Base-by-base conservation (phyloP, 1,284 basidiomycete species). In the Boletus sp. region DNA sequence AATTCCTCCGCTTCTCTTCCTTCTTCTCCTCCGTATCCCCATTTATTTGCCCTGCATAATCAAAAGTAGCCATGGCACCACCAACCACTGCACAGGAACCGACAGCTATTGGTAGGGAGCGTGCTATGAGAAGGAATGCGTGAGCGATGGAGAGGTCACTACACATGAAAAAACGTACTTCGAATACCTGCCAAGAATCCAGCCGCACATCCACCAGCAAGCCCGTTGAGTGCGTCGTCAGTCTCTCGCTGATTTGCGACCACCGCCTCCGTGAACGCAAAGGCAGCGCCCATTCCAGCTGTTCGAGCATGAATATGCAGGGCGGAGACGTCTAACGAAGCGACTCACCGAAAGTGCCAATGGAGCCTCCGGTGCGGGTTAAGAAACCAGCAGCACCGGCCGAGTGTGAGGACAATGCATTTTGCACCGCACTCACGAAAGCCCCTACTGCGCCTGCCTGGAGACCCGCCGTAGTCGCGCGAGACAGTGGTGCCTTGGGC, bases 251-350 rank as follows among this genome's bases (percentile, higher is more conserved):
- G 70, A 70, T 97, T 97, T 51, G 91, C 89, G 16, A 91, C 81
- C 27, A 77, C 71, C 8, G 89, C 74, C 63, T 95, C 88, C 4
- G 89, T 89, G 60, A 86, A 81, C 14, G 91, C 87, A 66, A 90
- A 97, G 23, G 88, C 80, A 53, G 85, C 87, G 37, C 91, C 94
- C 82, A 95, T 88, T n/a, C 89, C 91, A 60, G 91, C 92, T 94
- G 55, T 53, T 40, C 51, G 46, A 50, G 33, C 23, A 43, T 17
- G 69, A 82, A 65, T 69, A 88, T 79, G 14, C 88, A 62, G 5
- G 13, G 90, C 85, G 6, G 88, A 88, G 87, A 43, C 80, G 87
- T 56, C 8, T 26, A 26, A 8, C 84, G 73, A 43, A 88, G 88
- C 51, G n/a, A 72, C 68, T 92, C 77, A 69, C 94, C 94, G 68